Evolutionary conservation across 495 filamentous ascomycete species (phyloP), one percentile per base, ranked within the genome.

Genomic region (Annulohypoxylon stygium): DNA sequence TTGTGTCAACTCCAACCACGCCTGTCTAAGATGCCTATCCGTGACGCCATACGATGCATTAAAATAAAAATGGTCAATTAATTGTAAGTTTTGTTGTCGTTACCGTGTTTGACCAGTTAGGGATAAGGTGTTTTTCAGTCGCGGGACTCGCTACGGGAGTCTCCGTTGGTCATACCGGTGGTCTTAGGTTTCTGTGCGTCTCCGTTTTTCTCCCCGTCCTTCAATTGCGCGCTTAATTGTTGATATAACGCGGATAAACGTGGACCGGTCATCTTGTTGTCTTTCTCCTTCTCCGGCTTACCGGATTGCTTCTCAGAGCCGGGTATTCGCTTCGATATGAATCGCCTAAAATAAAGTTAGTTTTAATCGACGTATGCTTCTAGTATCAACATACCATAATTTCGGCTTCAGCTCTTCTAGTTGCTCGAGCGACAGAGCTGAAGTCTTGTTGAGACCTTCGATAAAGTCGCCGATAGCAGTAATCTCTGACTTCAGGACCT

Each of bases 391-490:
- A 67, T 76, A 84, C 83, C 83, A 85, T 65, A 85, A 80, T 61
- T 84, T 79, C 20, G 83, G 81, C 63, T 85, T 83, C 7, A 85
- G 71, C 33, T 78, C 78, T 26, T 83, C 83, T 30, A 83, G 65
- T 34, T 82, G 78, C 20, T 72, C 75, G 45, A 68, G 62, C 60
- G 33, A 58, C 57, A 80, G 65, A 5, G 74, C 78, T 18, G 76
- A 78, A 16, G 79, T 82, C 66, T 83, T 74, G 12, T 78, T 79
- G 34, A 86, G 72, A 54, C 76, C 72, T 58, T 80, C 79, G 10
- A 86, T 79, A 64, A 83, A 84, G 53, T 82, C 79, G 45, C 84
- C 84, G 61, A 86, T 85, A 2, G 78, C 72, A 5, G 80, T 83
- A 26, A 85, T 82, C 64, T 85, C 81, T 14, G 79, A 81, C 45